Base-by-base conservation (phyloP, 805 yeast species). In the Pichia deserticola region DNA sequence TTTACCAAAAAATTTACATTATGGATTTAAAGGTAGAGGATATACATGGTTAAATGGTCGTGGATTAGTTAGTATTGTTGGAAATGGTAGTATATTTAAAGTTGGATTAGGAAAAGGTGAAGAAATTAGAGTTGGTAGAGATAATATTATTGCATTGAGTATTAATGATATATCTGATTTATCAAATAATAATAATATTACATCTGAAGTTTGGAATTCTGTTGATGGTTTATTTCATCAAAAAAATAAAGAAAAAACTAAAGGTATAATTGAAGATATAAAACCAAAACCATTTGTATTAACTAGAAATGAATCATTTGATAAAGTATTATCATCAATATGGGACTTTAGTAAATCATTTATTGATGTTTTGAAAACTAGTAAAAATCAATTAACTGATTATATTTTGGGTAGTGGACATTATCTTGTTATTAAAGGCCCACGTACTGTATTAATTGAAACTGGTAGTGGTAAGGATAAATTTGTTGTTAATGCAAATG, bases 31-130 rank as follows among this genome's bases (percentile, higher is more conserved):
- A 39, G 44, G 45, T 12, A 42, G 45, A 36, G 81, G 81, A 0
- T 81, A 73, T 57, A 66, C 73, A 0, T 64, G 77, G 36, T 54
- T 79, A 6, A 71, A 76, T 29, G 86, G 87, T 1, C 68, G 86
- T 51, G 87, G 87, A 0, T 74, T 71, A 45, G 71, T 71, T 3
- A 79, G 81, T 1, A 54, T 82, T 13, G 75, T 71, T 13, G 86
- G 84, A 1, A 65, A 68, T 28, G 86, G 86, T 0, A 70, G 77
- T 11, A 61, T 81, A 27, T 79, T 78, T 60, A 73, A 71, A 51
- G 63, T 79, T 13, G 66, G 66, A 34, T 60, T 81, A 28, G 65
- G 57, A 4, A 71, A 66, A 15, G 72, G 61, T 27, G 86, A 81
- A 54, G 75, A 75, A 40, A 62, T 79, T 5, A 61, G 77, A 33